Evolutionary conservation across 768 basidiomycete species (phyloP), one percentile per base, ranked within the genome.

Genomic region (Heimioporus sp.): DNA sequence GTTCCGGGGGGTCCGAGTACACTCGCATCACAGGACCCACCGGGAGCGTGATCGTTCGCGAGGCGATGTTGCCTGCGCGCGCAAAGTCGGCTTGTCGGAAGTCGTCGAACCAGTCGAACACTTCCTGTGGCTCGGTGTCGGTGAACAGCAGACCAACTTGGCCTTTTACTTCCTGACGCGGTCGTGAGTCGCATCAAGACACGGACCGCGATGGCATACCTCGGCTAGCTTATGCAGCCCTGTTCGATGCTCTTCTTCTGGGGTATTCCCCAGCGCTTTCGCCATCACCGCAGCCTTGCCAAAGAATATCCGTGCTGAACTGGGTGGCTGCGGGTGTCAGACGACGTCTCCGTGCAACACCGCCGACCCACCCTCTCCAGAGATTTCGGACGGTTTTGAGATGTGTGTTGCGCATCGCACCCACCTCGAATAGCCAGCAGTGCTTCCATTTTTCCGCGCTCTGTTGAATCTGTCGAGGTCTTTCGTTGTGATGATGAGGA

Each of bases 111-210:
- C 97, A 99, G 47, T 89, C 94, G 39, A 82, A 76, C 42, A 96
- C 94, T 67, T 98, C 95, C 64, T 86, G 76, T n/a, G 92, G 90
- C 59, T 86, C 83, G 38, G 87, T 82, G 65, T 94, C 82, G 47
- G 97, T 98, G 70, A 98, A 94, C 62, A 99, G 74, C 37, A 99
- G 71, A 43, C 97, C 97, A 38, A 95, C 86, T 72, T 94, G 91
- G 62, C 97, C 97, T 79, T 92, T 87, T 73, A 98, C 86, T 80
- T 89, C 84, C 91, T 98, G 66, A 20, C 12, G 46, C 10, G 39
- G 24, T 36, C 24, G n/a, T 53, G 45, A 61, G 55, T 31, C 38
- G 48, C 30, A 57, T 40, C 20, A 43, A 41, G n/a, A 16, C 5
- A 40, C 17, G 10, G 37, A 44, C 4, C 28, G 21, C 28, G 45